phyloP scores from a whole-genome alignment of 371 early-diverging fungal species.

The Phascolomyces articulosus region DNA sequence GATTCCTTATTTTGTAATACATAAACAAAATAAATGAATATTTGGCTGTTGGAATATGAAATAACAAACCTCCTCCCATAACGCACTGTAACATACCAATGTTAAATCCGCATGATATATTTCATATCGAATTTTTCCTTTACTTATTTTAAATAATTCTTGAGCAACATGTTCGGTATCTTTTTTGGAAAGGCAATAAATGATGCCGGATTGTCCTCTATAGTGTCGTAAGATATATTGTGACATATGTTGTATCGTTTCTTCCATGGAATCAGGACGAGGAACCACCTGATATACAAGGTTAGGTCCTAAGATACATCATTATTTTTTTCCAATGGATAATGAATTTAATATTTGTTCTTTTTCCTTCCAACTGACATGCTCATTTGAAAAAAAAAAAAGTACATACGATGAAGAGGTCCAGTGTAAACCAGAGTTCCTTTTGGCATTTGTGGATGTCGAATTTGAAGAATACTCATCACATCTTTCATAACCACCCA shows the following conservation, averaged over 20 bases:
- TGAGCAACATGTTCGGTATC: conserved; percentile 75
- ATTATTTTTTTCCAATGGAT: not conserved
- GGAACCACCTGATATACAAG: conserved; percentile 71
- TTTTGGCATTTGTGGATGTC: conserved; percentile 33
- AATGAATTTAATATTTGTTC: too few species aligned
- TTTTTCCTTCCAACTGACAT: too few species aligned
- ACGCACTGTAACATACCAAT: conserved; percentile 50
- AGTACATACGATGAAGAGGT: conserved; percentile 51
- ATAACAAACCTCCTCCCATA: too few species aligned
- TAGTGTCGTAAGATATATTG: conserved; percentile 68
- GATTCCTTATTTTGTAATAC: not conserved
- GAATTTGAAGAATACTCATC: conserved; percentile 60
- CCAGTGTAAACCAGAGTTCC: conserved; percentile 59
- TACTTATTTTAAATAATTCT: conserved; percentile 54
- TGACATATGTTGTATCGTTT: conserved; percentile 67
- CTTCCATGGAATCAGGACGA: conserved; percentile 53
- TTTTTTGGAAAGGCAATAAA: conserved; percentile 83
- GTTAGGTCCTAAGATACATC: conserved; percentile 53
- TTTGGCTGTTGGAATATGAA: too few species aligned
- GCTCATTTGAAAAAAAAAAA: too few species aligned
- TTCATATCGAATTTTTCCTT: conserved; percentile 56
- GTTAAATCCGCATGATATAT: conserved; percentile 86
- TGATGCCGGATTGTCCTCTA: conserved; percentile 72
- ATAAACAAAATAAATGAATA: too few species aligned
- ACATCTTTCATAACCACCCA: conserved; percentile 69